Base-by-base conservation (phyloP, 495 filamentous ascomycete genomes). In the Monascus purpureus region DNA sequence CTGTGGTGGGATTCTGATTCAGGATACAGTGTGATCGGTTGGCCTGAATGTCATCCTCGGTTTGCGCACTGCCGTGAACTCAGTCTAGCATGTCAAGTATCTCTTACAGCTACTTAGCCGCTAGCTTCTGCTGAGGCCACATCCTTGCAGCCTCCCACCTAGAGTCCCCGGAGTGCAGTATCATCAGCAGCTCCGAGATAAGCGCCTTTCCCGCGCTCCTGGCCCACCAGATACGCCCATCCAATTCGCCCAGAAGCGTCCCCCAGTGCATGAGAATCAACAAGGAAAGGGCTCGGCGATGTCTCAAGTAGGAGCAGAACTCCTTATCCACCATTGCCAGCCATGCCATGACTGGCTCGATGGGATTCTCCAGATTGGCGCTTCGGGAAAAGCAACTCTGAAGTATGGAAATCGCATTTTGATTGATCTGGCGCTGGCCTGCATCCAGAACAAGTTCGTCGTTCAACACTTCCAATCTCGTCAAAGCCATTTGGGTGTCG, bases 211-310 rank as follows among this genome's bases (percentile, higher is more conserved):
- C 57, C 6, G 55, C 54, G 2, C 48, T 43, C 16, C 40, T 46
- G 14, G 55, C 57, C 57, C 57, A 62, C 57, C 55, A 62, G 25
- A 45, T 29, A 8, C 44, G 37, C 2, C 48, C 53, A 38, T 56
- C 47, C n/a, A 62, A 39, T 30, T 50, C 45, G 7, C 44, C 39
- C 0, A 62, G 34, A 0, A 62, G 29, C 6, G 53, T 50, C 0
- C 51, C 53, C 57, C 57, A 62, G 23, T 62, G 47, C 47, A 56
- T 57, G 3, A 62, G 41, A 17, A 56, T 49, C 13, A 62, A 25
- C 12, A 62, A 23, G 2, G 51, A 33, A 11, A 59, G 30, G 1
- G 57, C 52, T 23, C 48, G 43, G 2, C 55, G 51, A 6, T 44
- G 43, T 17, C 44, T 38, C 28, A 62, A 30, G 16, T 41, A 42